These are phyloP conservation scores for Draba incana DNA, from an alignment of 345 rosid genomes.

Conservation along the genomic window DNA sequence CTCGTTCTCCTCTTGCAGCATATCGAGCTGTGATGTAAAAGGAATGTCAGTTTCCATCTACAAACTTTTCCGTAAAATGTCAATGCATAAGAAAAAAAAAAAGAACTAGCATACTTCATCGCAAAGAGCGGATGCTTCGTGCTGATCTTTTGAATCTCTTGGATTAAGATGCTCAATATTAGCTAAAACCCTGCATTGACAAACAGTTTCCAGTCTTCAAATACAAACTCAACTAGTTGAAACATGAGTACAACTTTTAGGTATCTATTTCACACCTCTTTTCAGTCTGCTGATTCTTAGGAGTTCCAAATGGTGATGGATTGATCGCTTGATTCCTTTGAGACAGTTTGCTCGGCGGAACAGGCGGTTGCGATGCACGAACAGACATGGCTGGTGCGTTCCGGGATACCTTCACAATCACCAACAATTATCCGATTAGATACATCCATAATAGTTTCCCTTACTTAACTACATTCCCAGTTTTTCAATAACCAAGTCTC, in stretches of 20 bases:
- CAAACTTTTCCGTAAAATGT: not conserved
- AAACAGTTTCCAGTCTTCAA: conserved; percentile 17
- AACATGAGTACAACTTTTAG: not conserved
- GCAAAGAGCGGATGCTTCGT: conserved; percentile 85
- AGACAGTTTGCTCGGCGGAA: conserved; percentile 60
- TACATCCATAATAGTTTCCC: conserved; percentile 21
- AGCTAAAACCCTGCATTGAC: conserved; percentile 58
- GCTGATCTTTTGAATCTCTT: conserved; percentile 60
- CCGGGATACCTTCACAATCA: conserved; percentile 47
- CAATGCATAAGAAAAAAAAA: not conserved
- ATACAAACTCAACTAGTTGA: conserved; percentile 26
- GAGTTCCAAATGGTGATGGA: conserved; percentile 67
- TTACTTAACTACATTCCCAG: conserved; percentile 15
- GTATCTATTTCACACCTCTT: conserved; percentile 60
- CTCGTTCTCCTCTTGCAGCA: conserved; percentile 91
- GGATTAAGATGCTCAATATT: conserved; percentile 53
- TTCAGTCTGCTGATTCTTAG: conserved; percentile 57
- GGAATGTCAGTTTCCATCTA: conserved; percentile 26
- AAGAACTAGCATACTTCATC: conserved; percentile 69
- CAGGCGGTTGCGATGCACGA: conserved; percentile 56
- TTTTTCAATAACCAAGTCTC: conserved; percentile 3
- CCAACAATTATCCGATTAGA: conserved; percentile 27
- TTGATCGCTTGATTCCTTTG: conserved; percentile 43
- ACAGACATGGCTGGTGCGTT: conserved; percentile 57
- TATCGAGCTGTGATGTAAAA: conserved; percentile 69